phyloP scores from a whole-genome alignment of 352 stramenopile genomes.

The Pythium biforme region DNA sequence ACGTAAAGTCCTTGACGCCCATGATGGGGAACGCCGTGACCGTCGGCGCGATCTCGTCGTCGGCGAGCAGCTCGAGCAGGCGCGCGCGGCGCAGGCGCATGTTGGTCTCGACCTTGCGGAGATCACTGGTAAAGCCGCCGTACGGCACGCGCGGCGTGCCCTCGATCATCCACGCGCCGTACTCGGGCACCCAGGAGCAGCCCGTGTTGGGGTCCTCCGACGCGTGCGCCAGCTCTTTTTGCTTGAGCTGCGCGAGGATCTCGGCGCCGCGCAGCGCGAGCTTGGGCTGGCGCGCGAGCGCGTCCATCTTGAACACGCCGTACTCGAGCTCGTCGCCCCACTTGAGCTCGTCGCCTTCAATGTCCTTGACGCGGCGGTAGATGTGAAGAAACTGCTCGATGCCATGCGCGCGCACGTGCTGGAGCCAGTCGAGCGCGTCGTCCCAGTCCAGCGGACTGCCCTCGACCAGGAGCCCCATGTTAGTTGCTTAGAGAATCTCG shows the following conservation, averaged over 20 bases:
- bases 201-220: constrained; percentile 70
- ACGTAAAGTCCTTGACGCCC: constrained; percentile 93
- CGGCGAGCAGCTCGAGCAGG: constrained; percentile 90
- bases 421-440: constrained; percentile 93
- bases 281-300: constrained; percentile 77
- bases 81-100: constrained; percentile 96
- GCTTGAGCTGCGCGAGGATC: constrained; percentile 94
- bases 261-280: constrained; percentile 92
- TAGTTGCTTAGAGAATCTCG: not conserved
- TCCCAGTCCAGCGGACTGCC: constrained; percentile 96
- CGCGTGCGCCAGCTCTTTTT: constrained; percentile 49
- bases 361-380: constrained; percentile 95
- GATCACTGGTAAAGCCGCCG: constrained; percentile 92
- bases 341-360: constrained; percentile 93
- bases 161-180: constrained; percentile 99
- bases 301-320: constrained; percentile 95
- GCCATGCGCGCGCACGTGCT: constrained; percentile 94
- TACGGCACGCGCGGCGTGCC: constrained; percentile 94
- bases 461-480: constrained; percentile 87
- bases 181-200: constrained; percentile 99
- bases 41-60: constrained; percentile 96
- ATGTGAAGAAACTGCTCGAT: constrained; percentile 98
- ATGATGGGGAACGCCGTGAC: constrained; percentile 97
- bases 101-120: constrained; percentile 96
- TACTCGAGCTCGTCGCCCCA: constrained; percentile 99